Evolutionary conservation across 495 filamentous ascomycete species (phyloP).

Genomic region (Xylaria castorea): DNA sequence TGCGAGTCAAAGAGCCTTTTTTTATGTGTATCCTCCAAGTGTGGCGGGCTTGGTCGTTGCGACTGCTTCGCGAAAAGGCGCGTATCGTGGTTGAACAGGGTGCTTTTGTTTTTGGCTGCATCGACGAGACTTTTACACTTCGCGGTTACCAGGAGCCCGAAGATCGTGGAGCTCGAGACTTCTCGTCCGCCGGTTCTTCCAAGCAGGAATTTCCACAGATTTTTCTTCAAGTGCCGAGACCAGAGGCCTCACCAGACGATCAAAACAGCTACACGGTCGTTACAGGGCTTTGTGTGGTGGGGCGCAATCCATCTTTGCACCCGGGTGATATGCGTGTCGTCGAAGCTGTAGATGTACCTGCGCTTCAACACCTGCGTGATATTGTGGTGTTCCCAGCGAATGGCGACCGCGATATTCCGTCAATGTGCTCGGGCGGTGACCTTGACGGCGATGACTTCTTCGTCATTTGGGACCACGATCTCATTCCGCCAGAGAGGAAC

Average conservation of each 20-base stretch:
- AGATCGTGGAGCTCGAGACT: conserved; percentile 1
- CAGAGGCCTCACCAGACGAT: conserved; percentile 53
- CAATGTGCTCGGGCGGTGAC: conserved; percentile 96
- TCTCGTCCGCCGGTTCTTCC: background rate
- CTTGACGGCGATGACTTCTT: conserved; percentile 96
- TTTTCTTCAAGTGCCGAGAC: conserved; percentile 74
- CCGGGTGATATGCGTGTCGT: conserved; percentile 93
- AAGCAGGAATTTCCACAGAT: conserved; percentile 75
- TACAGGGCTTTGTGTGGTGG: conserved; percentile 79
- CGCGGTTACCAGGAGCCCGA: conserved; percentile 65
- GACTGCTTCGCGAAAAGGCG: conserved; percentile 90
- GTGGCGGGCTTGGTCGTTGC: conserved; percentile 84
- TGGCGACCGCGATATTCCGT: conserved; percentile 83
- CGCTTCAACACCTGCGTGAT: conserved; percentile 75
- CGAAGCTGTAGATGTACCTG: conserved; percentile 76
- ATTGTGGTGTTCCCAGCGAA: conserved; percentile 86
- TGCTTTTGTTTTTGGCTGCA: conserved; percentile 86
- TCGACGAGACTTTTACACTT: conserved; percentile 81
- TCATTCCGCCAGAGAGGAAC: conserved; percentile 75
- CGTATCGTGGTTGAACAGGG: conserved; percentile 81
- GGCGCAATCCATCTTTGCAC: conserved; percentile 93
- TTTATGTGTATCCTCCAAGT: conserved; percentile 73
- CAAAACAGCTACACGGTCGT: conserved; percentile 67
- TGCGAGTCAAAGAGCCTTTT: conserved; percentile 79
- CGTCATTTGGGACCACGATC: conserved; percentile 85